Base-by-base conservation (phyloP, 2,329 filamentous ascomycete genomes). In the Fulvia fulva region DNA sequence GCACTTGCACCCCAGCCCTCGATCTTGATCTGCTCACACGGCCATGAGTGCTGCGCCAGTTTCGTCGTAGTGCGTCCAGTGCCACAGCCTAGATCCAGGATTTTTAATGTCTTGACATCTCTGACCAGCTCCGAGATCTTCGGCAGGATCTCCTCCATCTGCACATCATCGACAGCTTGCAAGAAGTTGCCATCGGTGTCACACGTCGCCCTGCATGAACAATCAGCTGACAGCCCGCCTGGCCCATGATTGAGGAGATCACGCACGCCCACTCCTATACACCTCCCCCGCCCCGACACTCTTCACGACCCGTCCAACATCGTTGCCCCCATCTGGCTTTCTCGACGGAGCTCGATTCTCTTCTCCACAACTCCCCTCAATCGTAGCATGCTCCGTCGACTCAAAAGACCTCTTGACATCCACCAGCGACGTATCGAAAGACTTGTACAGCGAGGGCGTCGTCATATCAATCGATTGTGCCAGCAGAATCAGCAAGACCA, bases 101-200 rank as follows among this genome's bases (percentile, higher is more conserved):
- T 64, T 30, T 73, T 77, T 53, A 76, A 63, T 19, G 16, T 51
- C 44, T 65, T 64, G 63, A 62, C 43, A 56, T 59, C 47, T 30
- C 41, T 34, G 11, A 47, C 47, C 12, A 26, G 51, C 6, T 23
- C 22, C 16, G 56, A 55, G 9, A 61, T 32, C 23, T 23, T 57
- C 3, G 82, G 80, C 0, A 88, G 76, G 0, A 85, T 68, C 1
- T 67, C 66, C 14, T 71, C 67, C 65, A 88, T 78, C 66, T 86
- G 80, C 14, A 80, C 62, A 41, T 83, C 81, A 68, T 89, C 86
- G 19, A 87, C 77, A 1, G 80, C 78, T 73, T 88, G 85, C 0
- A 89, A 77, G 69, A 87, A 85, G 68, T 88, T 88, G 30, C 82
- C 82, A 62, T 88, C 85, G 30, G 77, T 82, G 71, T 88, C 85